These are phyloP conservation scores for Lodderomyces oxycetoniae DNA, from an alignment of 1,139 yeast species.

Conservation along the genomic window DNA sequence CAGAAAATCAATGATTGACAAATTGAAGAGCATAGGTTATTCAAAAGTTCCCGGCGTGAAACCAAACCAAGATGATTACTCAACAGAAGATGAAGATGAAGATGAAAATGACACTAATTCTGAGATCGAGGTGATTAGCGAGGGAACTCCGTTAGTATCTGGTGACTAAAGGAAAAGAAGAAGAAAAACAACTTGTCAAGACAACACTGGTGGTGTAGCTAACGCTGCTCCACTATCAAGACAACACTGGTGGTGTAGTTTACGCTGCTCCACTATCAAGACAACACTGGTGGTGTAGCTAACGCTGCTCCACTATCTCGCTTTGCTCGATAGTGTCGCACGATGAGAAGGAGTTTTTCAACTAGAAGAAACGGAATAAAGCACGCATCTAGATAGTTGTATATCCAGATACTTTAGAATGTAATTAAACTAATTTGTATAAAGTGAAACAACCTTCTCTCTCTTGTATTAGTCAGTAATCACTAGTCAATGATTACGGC, in stretches of 20 bases:
- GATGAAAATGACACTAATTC: constrained; percentile 12
- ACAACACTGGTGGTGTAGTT: background rate
- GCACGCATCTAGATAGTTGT: too few species aligned
- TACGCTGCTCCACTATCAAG: too few species aligned
- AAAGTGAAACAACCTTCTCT: too few species aligned
- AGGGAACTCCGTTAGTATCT: constrained; percentile 20
- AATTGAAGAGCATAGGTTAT: constrained; percentile 31
- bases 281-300: background rate
- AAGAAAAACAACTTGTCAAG: background rate
- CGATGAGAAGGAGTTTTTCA: too few species aligned
- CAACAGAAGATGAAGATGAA: constrained; percentile 9
- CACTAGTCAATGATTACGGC: constrained; percentile 27
- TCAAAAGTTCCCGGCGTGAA: constrained; percentile 17
- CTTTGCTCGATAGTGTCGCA: background rate
- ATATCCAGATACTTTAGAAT: too few species aligned
- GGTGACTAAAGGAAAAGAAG: constrained; percentile 8
- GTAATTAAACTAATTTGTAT: too few species aligned
- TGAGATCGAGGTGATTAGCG: constrained; percentile 18
- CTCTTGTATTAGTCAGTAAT: too few species aligned
- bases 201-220: background rate
- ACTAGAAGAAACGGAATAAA: too few species aligned
- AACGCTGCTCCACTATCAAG: too few species aligned
- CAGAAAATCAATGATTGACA: constrained; percentile 29
- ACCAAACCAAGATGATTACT: constrained; percentile 11
- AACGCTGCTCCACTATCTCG: too few species aligned